Conservation (phyloP, 176 grass and related monocot species). For the Oryza meridionalis region DNA sequence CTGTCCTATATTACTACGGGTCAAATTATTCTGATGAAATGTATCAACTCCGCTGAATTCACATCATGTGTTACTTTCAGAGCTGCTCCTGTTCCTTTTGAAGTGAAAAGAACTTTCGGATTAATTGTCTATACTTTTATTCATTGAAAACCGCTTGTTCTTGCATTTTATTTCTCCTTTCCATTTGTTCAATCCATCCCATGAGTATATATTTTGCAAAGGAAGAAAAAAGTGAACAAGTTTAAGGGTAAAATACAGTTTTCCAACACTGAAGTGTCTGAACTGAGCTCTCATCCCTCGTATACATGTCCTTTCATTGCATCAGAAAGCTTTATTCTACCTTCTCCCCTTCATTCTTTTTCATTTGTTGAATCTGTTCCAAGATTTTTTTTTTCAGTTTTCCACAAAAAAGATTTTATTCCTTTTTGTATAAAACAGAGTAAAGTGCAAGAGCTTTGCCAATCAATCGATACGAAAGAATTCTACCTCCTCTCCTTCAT, state of each 20-base stretch:
- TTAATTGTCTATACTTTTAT: not conserved
- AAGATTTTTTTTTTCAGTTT: not conserved
- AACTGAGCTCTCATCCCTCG: conserved; percentile 21
- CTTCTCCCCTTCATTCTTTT: conserved; percentile 29
- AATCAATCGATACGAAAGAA: not conserved
- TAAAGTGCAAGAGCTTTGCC: not conserved
- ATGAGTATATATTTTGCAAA: not conserved
- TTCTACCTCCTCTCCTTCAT: not conserved
- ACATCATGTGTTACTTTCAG: not conserved
- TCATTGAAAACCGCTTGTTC: not conserved
- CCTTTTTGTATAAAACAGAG: not conserved
- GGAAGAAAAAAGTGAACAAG: not conserved
- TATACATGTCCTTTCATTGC: conserved; percentile 24
- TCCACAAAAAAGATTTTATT: not conserved
- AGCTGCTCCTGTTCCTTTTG: not conserved
- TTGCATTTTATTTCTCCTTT: not conserved
- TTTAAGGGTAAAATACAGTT: too few relatives aligned
- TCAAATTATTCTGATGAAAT: not conserved
- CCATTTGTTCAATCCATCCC: not conserved
- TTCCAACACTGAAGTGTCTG: conserved; percentile 8
- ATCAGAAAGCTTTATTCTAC: conserved; percentile 35
- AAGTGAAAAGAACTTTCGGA: not conserved
- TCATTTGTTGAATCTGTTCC: not conserved
- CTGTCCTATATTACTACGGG: not conserved
- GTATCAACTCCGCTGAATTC: not conserved